Evolutionary conservation across 2,329 filamentous ascomycete species (phyloP).

Genomic region (Talaromyces funiculosus): DNA sequence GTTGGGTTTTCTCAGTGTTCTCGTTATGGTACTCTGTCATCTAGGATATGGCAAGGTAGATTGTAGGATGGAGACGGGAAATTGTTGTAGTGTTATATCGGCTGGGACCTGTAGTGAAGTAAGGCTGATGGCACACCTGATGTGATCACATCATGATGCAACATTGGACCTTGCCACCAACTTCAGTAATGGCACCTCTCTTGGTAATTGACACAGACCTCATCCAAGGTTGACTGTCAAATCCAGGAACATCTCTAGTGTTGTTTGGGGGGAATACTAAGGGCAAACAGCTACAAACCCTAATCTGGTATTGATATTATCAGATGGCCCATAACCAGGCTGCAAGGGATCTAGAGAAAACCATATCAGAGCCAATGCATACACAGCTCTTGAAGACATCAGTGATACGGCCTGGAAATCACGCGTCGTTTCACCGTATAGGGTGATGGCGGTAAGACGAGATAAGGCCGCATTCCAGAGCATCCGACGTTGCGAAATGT

Average conservation of each 20-base stretch:
- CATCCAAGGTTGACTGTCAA: background rate
- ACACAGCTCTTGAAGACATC: background rate
- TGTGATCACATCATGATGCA: constrained; percentile 13
- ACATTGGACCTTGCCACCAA: background rate
- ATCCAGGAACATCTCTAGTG: background rate
- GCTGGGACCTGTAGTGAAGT: no score
- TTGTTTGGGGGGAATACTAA: background rate
- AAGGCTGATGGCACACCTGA: constrained; percentile 4
- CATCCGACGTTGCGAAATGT: background rate
- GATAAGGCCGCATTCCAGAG: constrained; percentile 3
- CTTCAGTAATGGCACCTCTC: background rate
- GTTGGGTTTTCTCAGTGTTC: background rate
- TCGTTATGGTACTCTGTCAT: background rate
- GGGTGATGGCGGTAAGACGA: background rate
- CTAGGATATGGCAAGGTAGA: background rate
- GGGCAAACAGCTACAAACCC: background rate
- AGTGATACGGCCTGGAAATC: no score
- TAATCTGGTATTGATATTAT: background rate
- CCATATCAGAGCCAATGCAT: background rate
- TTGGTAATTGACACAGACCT: background rate
- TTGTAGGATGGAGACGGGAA: background rate
- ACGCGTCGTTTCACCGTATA: background rate
- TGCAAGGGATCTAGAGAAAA: no score
- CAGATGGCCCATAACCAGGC: background rate
- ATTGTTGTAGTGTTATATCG: background rate